Base-by-base conservation (phyloP, 768 basidiomycete species). In the Boletus pseudopeckii region DNA sequence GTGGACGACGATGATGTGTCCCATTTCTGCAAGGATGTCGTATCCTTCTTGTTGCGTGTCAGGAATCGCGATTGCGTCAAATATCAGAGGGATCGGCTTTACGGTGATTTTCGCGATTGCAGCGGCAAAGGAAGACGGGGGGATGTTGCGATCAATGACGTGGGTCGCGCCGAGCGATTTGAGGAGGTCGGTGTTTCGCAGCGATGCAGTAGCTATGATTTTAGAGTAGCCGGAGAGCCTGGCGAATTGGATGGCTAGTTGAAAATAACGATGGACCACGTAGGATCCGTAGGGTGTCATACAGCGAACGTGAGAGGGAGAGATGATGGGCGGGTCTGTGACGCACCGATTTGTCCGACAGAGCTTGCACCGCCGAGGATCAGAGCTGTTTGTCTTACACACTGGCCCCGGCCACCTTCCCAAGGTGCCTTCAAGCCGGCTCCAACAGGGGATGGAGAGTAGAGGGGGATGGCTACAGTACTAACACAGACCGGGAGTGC, bases 141-240 rank as follows among this genome's bases (percentile, higher is more conserved):
- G 20, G 17, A 58, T 54, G 45, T 65, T 57, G 24, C 69, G 64
- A 57, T 72, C 71, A 41, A 77, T 58, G 22, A 76, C 63, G 50
- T 71, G 64, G 0, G 74, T 74, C 17, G 75, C 74, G 9, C 75
- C 75, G 11, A 72, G 61, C 6, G 69, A 67, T 42, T 65, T 66
- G 11, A 76, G 64, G 30, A 66, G 63, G 10, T 56, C 65, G 0
- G 63, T 50, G 53, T 76, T 73, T 42, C 67, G 64, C 17, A 57
- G 48, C 2, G 77, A 76, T 7, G 77, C 70, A 0, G 77, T 77
- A 14, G 74, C 68, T 39, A 76, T 69, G 38, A 77, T 72, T 0
- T 69, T 70, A 10, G 64, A 71, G 42, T 74, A 72, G 3, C 68
- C 71, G 5, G 72, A 73, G 26, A 73, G 57, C 24, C 40, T 61